These are phyloP conservation scores for Neurospora intermedia DNA, from an alignment of 495 filamentous ascomycete species.

Conservation along the genomic window DNA sequence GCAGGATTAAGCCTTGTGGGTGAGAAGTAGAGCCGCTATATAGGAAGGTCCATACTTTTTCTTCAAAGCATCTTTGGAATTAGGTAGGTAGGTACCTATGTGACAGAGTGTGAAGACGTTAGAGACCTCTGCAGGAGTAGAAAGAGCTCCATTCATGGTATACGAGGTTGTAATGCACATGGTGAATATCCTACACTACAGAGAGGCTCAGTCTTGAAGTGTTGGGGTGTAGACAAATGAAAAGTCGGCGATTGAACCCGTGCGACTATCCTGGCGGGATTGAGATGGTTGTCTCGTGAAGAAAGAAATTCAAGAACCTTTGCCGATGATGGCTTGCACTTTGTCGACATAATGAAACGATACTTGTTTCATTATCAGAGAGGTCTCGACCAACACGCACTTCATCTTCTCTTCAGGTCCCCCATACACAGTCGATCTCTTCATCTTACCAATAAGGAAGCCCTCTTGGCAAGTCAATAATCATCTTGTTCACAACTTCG, in stretches of 20 bases:
- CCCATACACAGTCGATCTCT: neutral
- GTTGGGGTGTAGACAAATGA: neutral
- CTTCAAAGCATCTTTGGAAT: neutral
- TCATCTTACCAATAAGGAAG: neutral
- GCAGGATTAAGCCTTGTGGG: neutral
- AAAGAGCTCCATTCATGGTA: neutral
- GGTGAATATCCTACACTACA: neutral
- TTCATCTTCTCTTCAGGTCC: neutral
- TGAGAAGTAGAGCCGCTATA: neutral
- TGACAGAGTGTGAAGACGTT: neutral
- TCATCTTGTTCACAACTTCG: neutral
- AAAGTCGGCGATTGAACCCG: neutral
- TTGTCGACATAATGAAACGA: neutral
- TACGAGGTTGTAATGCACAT: neutral
- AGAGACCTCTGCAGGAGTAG: neutral
- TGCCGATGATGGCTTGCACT: neutral
- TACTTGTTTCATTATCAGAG: neutral
- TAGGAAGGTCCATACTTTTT: neutral
- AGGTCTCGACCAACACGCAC: neutral
- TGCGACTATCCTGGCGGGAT: neutral
- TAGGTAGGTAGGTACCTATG: neutral
- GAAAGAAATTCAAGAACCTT: neutral
- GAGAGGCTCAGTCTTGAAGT: neutral
- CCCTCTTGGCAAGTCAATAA: neutral
- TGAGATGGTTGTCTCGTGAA: neutral